Conservation (phyloP, 140 eudicot genomes). For the Erigeron philadelphicus region DNA sequence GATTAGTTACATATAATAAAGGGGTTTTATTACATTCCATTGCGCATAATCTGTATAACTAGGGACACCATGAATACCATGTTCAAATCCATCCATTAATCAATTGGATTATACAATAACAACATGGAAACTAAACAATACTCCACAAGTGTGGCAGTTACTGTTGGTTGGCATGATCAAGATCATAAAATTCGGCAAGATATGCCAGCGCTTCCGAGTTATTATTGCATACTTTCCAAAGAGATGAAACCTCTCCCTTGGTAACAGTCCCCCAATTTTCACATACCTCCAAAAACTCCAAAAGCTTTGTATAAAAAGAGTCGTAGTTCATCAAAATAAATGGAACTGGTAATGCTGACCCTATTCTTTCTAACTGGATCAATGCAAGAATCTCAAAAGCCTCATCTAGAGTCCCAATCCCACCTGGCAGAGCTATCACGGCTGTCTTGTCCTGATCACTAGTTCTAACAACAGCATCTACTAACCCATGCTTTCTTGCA, state of each 20-base stretch:
- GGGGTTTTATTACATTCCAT: background rate
- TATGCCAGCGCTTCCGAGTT: conserved; percentile 63
- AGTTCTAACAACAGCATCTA: conserved; percentile 80
- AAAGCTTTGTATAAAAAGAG: conserved; percentile 67
- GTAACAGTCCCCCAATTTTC: conserved; percentile 62
- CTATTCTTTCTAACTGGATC: conserved; percentile 81
- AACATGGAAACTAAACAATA: conserved; percentile 1
- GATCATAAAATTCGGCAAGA: conserved; percentile 53
- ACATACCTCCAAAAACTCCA: conserved; percentile 67
- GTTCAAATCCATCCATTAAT: background rate
- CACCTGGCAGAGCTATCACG: conserved; percentile 84
- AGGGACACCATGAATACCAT: background rate
- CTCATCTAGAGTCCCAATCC: conserved; percentile 86
- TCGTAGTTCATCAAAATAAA: conserved; percentile 81
- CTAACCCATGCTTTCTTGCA: conserved; percentile 92
- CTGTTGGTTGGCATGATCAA: conserved; percentile 24
- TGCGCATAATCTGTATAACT: background rate
- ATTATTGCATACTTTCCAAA: conserved; percentile 65
- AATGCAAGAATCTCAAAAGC: conserved; percentile 79
- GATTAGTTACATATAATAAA: too few species aligned
- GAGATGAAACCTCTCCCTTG: conserved; percentile 66
- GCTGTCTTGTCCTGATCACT: conserved; percentile 56
- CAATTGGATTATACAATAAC: background rate
- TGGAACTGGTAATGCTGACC: conserved; percentile 67
- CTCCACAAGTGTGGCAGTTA: background rate